Evolutionary conservation across 2,329 filamentous ascomycete species (phyloP).

Genomic region (Pyrenophora tritici-repentis): DNA sequence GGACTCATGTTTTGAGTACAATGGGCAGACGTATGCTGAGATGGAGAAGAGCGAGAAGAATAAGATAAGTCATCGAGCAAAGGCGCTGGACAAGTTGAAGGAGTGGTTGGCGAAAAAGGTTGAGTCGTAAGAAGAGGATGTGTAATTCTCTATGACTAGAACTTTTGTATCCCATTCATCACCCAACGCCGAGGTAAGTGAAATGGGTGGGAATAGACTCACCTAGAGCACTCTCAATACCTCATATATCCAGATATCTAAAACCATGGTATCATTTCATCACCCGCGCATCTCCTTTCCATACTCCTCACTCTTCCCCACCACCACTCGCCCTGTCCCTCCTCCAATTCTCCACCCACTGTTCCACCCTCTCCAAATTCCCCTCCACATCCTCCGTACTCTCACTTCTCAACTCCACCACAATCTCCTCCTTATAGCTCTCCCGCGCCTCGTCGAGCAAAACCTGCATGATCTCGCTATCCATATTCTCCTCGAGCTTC

Average conservation of each 20-base stretch:
- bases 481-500: slow-evolving; percentile 94
- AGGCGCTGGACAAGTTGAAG: slow-evolving; percentile 85
- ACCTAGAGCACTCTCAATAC: too few species aligned
- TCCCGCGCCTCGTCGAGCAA: slow-evolving; percentile 88
- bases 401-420: slow-evolving; percentile 87
- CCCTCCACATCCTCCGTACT: slow-evolving; percentile 83
- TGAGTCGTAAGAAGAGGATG: slow-evolving; percentile 16
- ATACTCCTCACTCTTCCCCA: not conserved
- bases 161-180: too few species aligned
- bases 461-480: slow-evolving; percentile 97
- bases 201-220: too few species aligned
- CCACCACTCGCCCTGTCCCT: slow-evolving; percentile 59
- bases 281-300: not conserved
- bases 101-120: slow-evolving; percentile 68
- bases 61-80: slow-evolving; percentile 86
- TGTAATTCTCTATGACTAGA: not conserved
- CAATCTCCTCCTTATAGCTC: slow-evolving; percentile 81
- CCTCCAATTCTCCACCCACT: slow-evolving; percentile 85
- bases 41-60: slow-evolving; percentile 92
- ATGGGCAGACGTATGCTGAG: slow-evolving; percentile 87
- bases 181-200: too few species aligned
- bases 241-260: not conserved
- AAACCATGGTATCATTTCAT: slow-evolving; percentile 4
- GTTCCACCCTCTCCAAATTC: slow-evolving; percentile 82
- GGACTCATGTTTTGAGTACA: slow-evolving; percentile 95